Evolutionary conservation across 202 grass and related monocot species (phyloP).

Genomic region (Bolboschoenoplectus hybrid): DNA sequence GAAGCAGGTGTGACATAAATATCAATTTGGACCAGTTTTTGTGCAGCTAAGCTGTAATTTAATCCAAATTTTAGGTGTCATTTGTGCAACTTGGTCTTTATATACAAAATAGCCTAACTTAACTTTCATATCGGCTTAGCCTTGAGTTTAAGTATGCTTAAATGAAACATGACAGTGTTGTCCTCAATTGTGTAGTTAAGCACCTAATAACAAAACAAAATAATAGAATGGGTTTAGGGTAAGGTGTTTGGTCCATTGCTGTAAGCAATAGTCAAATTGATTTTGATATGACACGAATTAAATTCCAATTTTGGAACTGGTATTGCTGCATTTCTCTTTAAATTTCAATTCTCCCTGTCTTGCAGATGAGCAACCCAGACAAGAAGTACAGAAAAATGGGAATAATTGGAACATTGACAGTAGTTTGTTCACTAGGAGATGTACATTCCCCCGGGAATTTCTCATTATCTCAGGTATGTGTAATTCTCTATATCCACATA

Average conservation of each 20-base stretch:
- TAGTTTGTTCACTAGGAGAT: constrained; percentile 68
- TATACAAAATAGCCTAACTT: constrained; percentile 12
- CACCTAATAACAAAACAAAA: neutral
- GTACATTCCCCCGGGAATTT: constrained; percentile 46
- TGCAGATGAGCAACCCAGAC: constrained; percentile 88
- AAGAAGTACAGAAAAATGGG: constrained; percentile 90
- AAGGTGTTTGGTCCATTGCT: neutral
- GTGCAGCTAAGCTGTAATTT: neutral
- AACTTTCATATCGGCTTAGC: constrained; percentile 15
- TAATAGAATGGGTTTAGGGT: neutral
- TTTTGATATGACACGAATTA: neutral
- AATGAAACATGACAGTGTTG: neutral
- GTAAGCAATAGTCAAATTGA: neutral
- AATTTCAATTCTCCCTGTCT: constrained; percentile 25
- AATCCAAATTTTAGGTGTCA: constrained; percentile 14
- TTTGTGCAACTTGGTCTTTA: neutral
- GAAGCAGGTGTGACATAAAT: constrained; percentile 64
- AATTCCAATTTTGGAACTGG: constrained; percentile 4
- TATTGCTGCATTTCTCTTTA: constrained; percentile 8
- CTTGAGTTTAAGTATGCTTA: constrained; percentile 37
- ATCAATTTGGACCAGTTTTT: neutral
- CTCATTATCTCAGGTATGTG: constrained; percentile 68
- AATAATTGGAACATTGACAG: constrained; percentile 91
- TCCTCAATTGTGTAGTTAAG: neutral
- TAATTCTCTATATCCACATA: constrained; percentile 16